Evolutionary conservation across 305 asterid genomes (phyloP), one percentile per base, ranked within the genome.

Genomic region (Solanum hybrid): DNA sequence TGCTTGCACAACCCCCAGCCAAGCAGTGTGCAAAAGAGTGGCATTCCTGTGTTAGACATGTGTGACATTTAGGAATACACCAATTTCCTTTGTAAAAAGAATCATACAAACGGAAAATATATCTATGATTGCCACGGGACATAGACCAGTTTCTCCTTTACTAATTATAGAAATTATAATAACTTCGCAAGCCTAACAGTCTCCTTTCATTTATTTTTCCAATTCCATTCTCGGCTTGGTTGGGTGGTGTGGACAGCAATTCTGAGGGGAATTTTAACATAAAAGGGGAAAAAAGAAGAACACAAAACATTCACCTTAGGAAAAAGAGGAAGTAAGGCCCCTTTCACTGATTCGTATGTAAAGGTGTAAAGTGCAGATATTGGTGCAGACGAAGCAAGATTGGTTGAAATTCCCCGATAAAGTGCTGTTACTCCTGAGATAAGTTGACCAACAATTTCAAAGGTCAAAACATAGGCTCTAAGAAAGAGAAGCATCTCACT

Each of bases 351-450:
- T 93, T 97, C 98, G 37, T 97, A 97, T 3, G 99, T 96, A 93
- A 94, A 97, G 17, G 99, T 95, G 95, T 97, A 96, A 84, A 97
- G 88, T 35, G 99, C 99, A 88, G 99, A 97, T 92, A 96, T 95
- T 87, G 99, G 99, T 75, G 99, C 99, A 45, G 99, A 96, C 34
- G 95, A 92, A 71, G 96, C 92, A 92, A 97, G 91, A 90, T 97
- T 96, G 93, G 98, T 94, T 87, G 97, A 94, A 91, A 97, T 94
- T 89, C 99, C 99, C 88, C 98, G 97, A 92, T 97, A 97, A 89
- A 97, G 98, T 73, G 98, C 99, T n/a, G 90, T 75, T 82, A 94
- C 75, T 81, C 99, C 99, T 97, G 94, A 92, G 69, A 91, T 88
- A 86, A 86, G 66, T 91, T 45, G 56, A 88, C 71, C 86, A 87